Conservation (phyloP, 805 yeast genomes). For the Jamesozyma piceae region DNA sequence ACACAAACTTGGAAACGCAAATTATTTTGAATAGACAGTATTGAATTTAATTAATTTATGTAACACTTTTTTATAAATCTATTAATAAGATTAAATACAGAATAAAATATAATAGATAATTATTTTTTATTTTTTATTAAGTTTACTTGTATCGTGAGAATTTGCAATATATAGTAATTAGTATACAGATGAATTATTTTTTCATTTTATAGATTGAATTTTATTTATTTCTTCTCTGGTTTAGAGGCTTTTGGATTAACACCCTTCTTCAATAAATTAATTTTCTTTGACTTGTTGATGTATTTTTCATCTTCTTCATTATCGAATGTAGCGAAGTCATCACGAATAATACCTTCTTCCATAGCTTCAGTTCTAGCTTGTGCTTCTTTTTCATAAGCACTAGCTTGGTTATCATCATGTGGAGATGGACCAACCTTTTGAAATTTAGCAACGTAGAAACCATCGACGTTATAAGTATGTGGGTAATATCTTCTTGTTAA, state of each 20-base stretch:
- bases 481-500: slow-evolving; percentile 95
- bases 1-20: slow-evolving; percentile 63
- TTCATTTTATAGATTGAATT: neutral
- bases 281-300: slow-evolving; percentile 59
- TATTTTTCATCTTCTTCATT: slow-evolving; percentile 64
- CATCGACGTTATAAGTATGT: slow-evolving; percentile 96
- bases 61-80: neutral
- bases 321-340: slow-evolving; percentile 77
- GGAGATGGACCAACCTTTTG: slow-evolving; percentile 82
- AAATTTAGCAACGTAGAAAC: slow-evolving; percentile 95
- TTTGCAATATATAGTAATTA: neutral
- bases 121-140: neutral
- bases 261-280: slow-evolving; percentile 60
- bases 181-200: neutral
- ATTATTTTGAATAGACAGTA: slow-evolving; percentile 13
- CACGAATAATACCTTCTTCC: slow-evolving; percentile 74
- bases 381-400: slow-evolving; percentile 77
- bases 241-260: slow-evolving; percentile 47
- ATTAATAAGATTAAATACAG: no score
- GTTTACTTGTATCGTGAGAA: neutral
- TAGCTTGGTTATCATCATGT: slow-evolving; percentile 75
- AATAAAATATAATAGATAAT: no score
- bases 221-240: slow-evolving; percentile 6
- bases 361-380: slow-evolving; percentile 73
- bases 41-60: neutral